These are phyloP conservation scores for Corniculantispora saksenae DNA, from an alignment of 2,329 filamentous ascomycete species.

Conservation along the genomic window DNA sequence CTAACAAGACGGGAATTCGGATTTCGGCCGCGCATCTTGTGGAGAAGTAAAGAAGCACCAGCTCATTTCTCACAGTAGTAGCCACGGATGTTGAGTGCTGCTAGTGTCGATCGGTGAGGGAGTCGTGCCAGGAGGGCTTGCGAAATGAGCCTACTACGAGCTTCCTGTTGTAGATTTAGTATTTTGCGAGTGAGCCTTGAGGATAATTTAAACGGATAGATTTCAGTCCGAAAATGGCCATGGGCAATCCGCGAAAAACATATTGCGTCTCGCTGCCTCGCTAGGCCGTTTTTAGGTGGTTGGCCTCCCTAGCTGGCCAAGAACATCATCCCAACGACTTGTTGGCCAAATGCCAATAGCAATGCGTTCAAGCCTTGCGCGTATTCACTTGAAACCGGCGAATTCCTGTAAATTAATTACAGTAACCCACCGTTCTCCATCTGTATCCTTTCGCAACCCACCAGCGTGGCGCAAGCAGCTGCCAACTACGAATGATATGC, in stretches of 20 bases:
- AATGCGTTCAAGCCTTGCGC: not conserved
- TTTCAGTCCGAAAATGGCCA: too few relatives aligned
- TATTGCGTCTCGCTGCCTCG: too few relatives aligned
- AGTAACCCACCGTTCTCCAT: not conserved
- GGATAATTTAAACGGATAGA: too few relatives aligned
- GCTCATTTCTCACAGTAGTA: not conserved
- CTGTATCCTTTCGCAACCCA: not conserved
- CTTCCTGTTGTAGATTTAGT: too few relatives aligned
- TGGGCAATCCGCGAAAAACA: too few relatives aligned
- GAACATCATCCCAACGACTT: not conserved
- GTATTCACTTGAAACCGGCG: not conserved
- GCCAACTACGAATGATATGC: not conserved
- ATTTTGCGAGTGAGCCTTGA: too few relatives aligned
- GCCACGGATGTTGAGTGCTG: not conserved
- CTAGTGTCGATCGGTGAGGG: not conserved
- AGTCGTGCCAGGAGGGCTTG: not conserved
- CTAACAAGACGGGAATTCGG: conserved; percentile 1
- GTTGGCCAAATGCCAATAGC: not conserved
- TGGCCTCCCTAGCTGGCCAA: not conserved
- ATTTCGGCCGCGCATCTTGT: not conserved
- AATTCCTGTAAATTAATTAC: not conserved
- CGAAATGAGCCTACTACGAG: too few relatives aligned
- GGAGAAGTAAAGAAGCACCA: not conserved
- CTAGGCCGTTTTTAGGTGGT: not conserved
- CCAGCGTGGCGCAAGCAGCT: not conserved